These are phyloP conservation scores for Citrus mangshanensis DNA, from an alignment of 345 rosid genomes.

Conservation along the genomic window DNA sequence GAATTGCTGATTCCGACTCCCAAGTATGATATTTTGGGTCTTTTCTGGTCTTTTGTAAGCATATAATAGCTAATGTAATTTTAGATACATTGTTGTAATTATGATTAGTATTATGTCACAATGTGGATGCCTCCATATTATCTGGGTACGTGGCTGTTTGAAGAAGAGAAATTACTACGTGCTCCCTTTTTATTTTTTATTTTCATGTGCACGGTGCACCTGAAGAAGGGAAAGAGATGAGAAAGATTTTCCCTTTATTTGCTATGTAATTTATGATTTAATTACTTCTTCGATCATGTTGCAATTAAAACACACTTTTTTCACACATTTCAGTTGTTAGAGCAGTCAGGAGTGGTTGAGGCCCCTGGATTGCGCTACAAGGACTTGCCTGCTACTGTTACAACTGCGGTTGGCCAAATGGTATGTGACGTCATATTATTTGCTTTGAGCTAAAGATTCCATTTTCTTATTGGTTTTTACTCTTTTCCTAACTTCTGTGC, in stretches of 20 bases:
- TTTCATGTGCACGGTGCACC: neutral
- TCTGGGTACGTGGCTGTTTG: neutral
- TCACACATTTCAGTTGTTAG: constrained; percentile 47
- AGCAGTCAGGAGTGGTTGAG: constrained; percentile 61
- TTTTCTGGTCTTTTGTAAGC: neutral
- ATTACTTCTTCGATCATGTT: neutral
- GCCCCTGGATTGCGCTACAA: constrained; percentile 46
- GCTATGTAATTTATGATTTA: neutral
- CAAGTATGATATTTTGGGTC: neutral
- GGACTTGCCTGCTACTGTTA: constrained; percentile 38
- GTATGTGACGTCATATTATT: constrained; percentile 28
- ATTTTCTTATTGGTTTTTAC: constrained; percentile 6
- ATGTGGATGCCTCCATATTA: neutral
- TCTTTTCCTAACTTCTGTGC: neutral
- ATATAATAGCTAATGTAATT: neutral
- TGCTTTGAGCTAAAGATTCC: constrained; percentile 1
- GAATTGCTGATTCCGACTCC: neutral
- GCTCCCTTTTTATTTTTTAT: neutral
- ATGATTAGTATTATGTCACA: neutral
- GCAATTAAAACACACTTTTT: neutral
- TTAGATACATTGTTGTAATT: neutral
- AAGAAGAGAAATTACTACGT: neutral
- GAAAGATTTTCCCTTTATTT: no score
- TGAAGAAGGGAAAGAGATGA: neutral
- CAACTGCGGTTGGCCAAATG: constrained; percentile 83